Conservation (phyloP, 306 rosid genomes). For the Glycine soja region DNA sequence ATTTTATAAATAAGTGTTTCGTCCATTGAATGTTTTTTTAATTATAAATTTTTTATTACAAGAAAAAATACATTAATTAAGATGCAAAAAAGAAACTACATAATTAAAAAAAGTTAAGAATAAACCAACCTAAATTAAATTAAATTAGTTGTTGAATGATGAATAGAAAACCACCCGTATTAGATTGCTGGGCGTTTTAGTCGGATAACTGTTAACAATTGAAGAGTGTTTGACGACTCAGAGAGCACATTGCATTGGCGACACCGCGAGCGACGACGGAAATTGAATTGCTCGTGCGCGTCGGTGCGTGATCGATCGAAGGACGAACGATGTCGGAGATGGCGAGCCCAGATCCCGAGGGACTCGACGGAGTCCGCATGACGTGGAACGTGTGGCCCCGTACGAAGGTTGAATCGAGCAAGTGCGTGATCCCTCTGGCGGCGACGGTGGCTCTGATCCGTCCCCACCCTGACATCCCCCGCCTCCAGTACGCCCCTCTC, state of each 20-base stretch:
- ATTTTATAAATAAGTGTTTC: too few species aligned
- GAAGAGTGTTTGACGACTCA: background rate
- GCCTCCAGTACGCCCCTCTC: constrained; percentile 84
- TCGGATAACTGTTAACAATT: too few species aligned
- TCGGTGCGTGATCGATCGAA: background rate
- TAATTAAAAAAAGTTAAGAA: background rate
- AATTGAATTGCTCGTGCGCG: background rate
- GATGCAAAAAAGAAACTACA: too few species aligned
- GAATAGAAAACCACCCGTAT: background rate
- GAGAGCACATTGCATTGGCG: too few species aligned
- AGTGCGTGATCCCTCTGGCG: constrained; percentile 89
- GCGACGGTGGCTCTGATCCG: constrained; percentile 81
- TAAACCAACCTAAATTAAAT: background rate
- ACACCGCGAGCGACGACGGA: background rate
- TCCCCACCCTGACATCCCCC: constrained; percentile 75
- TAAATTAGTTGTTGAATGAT: background rate
- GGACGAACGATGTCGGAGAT: constrained; percentile 65
- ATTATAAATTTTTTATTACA: too few species aligned
- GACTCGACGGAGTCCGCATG: constrained; percentile 91
- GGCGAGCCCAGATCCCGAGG: constrained; percentile 85
- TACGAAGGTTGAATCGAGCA: constrained; percentile 84
- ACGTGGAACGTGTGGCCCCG: constrained; percentile 95
- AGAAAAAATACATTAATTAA: too few species aligned
- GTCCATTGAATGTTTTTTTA: too few species aligned
- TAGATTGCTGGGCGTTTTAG: too few species aligned